These are phyloP conservation scores for Monilinia fructigena DNA, from an alignment of 2,329 filamentous ascomycete genomes.

Conservation along the genomic window DNA sequence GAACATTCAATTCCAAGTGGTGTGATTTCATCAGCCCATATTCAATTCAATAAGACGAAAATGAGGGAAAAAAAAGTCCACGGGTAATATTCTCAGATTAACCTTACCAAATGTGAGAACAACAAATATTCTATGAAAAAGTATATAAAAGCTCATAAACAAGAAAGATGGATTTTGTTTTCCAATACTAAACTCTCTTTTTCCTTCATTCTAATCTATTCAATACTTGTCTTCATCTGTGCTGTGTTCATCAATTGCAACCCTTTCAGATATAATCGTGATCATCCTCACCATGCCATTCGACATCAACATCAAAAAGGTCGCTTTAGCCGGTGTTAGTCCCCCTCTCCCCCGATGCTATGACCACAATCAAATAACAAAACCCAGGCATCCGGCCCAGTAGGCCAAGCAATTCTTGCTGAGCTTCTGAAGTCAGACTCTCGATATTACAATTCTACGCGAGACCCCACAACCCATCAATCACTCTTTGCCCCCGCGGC, in stretches of 20 bases:
- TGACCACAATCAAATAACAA: not conserved
- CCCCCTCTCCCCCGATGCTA: not conserved
- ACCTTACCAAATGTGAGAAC: not conserved
- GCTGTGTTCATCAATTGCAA: not conserved
- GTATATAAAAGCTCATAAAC: too few relatives aligned
- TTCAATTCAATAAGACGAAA: not conserved
- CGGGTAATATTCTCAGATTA: too few relatives aligned
- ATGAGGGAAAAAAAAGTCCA: not conserved
- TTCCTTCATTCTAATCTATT: not conserved
- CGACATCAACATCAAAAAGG: slow-evolving; percentile 31
- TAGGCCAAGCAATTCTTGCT: slow-evolving; percentile 38
- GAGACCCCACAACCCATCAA: slow-evolving; percentile 34
- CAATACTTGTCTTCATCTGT: not conserved
- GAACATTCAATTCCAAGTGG: slow-evolving; percentile 9
- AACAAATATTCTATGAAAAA: not conserved
- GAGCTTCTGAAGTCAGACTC: slow-evolving; percentile 36
- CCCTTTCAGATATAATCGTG: not conserved
- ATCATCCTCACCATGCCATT: slow-evolving; percentile 25
- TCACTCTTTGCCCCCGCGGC: slow-evolving; percentile 30
- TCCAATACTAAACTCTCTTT: too few relatives aligned
- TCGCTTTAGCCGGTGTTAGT: slow-evolving; percentile 33
- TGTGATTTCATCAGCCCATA: slow-evolving; percentile 17
- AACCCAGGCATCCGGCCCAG: slow-evolving; percentile 35
- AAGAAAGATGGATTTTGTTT: too few relatives aligned
- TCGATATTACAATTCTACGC: slow-evolving; percentile 41